A percentile compares a stretch with the other conserved stretches of the same genome.
Evolutionary conservation across 768 basidiomycete genomes (phyloP).

Genomic region (Mycena indigotica): DNA sequence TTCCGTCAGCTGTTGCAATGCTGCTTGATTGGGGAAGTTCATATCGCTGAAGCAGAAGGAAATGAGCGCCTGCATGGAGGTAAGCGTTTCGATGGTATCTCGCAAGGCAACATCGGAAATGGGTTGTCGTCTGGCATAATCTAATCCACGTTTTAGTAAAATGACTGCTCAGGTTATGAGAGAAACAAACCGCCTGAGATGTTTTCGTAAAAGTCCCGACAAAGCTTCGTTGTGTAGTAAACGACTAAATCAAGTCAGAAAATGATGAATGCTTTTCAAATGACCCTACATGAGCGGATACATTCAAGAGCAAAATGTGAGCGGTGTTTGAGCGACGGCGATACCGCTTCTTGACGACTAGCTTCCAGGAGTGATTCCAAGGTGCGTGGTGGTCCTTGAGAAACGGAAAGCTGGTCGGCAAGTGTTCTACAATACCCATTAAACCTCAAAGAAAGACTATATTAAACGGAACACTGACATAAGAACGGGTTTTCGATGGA

Average conservation of each 20-base stretch:
- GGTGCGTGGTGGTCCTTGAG: neutral
- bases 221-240: neutral
- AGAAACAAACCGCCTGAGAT: neutral
- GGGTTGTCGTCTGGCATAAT: neutral
- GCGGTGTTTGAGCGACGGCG: neutral
- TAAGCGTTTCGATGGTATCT: neutral
- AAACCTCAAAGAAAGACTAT: neutral
- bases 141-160: neutral
- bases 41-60: neutral
- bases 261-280: neutral
- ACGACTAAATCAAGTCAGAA: neutral
- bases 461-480: neutral
- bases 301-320: neutral
- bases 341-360: neutral
- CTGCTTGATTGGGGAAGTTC: neutral
- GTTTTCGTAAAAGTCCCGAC: neutral
- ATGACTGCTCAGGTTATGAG: neutral
- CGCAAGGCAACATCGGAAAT: neutral
- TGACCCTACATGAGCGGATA: neutral
- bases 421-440: neutral
- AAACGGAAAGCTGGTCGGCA: neutral
- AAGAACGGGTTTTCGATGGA: conserved; percentile 2
- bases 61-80: neutral
- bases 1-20: neutral
- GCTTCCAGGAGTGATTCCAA: neutral